Evolutionary conservation across 257 asterid genomes (phyloP).

Genomic region (Primulina huaijiensis): DNA sequence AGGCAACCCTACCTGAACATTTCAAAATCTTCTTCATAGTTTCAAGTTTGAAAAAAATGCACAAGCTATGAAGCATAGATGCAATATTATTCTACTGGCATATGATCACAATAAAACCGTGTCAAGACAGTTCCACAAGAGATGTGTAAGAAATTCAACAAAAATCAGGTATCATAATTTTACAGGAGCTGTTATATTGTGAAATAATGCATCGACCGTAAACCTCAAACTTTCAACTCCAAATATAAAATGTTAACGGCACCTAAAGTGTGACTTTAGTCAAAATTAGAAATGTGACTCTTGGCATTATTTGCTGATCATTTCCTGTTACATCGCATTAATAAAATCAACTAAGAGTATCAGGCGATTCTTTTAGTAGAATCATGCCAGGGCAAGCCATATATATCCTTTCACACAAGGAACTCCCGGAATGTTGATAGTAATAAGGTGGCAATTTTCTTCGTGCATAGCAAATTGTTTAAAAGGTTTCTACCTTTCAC

Average conservation of each 20-base stretch:
- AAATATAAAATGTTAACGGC: background rate
- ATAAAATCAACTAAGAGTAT: background rate
- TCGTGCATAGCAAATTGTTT: no score
- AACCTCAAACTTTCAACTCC: background rate
- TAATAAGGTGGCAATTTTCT: no score
- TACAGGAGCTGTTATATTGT: background rate
- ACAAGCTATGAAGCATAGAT: background rate
- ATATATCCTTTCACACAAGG: background rate
- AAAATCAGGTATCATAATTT: background rate
- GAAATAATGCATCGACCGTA: background rate
- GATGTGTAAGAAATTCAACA: constrained; percentile 2
- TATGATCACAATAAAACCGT: background rate
- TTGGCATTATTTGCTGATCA: background rate
- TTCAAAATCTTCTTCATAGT: constrained; percentile 22
- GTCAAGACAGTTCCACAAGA: background rate
- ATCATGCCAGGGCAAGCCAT: background rate
- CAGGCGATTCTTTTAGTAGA: background rate
- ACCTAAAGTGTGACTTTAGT: background rate
- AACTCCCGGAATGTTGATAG: background rate
- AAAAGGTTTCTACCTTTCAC: no score
- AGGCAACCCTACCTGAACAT: constrained; percentile 88
- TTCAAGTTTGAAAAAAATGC: constrained; percentile 10
- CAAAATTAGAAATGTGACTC: background rate
- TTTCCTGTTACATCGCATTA: background rate
- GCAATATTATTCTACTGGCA: background rate